A percentile compares a stretch with the other conserved stretches of the same genome.
phyloP scores from a whole-genome alignment of 306 rosid species.

The Cucurbita ficifolia region DNA sequence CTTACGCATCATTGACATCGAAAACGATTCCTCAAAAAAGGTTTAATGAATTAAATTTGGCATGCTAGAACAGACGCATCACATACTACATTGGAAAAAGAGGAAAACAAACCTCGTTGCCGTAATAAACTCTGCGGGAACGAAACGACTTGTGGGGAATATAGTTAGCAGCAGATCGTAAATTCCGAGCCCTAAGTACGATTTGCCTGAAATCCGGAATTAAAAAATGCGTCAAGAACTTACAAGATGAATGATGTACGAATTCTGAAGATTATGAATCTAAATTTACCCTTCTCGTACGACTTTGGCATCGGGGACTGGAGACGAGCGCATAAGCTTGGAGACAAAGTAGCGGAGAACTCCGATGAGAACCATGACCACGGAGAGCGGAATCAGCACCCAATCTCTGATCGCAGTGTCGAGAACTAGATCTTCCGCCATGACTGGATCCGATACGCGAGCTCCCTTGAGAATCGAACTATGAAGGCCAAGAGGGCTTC shows the following conservation, averaged over 20 bases:
- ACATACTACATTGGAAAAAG: background rate
- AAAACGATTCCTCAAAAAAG: background rate
- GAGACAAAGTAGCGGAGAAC: constrained; percentile 90
- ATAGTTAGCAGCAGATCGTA: constrained; percentile 73
- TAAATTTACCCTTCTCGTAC: constrained; percentile 69
- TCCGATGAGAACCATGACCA: constrained; percentile 96
- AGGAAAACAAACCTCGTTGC: constrained; percentile 56
- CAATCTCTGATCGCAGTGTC: constrained; percentile 98
- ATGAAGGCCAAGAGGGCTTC: background rate
- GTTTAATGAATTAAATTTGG: background rate
- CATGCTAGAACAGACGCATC: background rate
- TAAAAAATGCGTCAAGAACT: constrained; percentile 3
- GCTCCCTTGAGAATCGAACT: background rate
- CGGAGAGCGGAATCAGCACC: constrained; percentile 95
- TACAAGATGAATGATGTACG: background rate
- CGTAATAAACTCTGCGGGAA: constrained; percentile 57
- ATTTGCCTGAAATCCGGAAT: constrained; percentile 56
- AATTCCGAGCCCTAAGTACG: constrained; percentile 78
- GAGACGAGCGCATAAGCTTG: constrained; percentile 81
- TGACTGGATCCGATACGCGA: constrained; percentile 15
- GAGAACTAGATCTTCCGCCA: constrained; percentile 97
- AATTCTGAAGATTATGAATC: background rate
- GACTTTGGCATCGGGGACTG: constrained; percentile 75
- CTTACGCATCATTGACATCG: background rate
- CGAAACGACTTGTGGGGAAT: constrained; percentile 85